Percentiles rank a stretch among this genome's conserved stretches.
Evolutionary conservation across 768 basidiomycete genomes (phyloP).

Genomic region (Tulasnella sp.): DNA sequence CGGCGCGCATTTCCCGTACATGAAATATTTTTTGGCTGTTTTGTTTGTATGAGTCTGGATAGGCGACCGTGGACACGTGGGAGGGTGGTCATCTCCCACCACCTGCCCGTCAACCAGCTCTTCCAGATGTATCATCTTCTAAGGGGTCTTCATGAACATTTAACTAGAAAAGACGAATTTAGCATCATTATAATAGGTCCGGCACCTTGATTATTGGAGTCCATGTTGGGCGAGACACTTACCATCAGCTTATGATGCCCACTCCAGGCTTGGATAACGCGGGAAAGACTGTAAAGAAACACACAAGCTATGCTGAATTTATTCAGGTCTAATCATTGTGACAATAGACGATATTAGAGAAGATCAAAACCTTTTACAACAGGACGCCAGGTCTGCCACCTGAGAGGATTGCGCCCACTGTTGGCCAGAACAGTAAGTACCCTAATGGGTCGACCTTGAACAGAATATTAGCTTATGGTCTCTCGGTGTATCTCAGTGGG

Average conservation of each 20-base stretch:
- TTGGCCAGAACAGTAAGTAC: conserved; percentile 88
- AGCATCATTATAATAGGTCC: conserved; percentile 88
- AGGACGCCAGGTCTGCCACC: conserved; percentile 81
- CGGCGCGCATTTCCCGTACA: too few relatives aligned
- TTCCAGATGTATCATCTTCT: conserved; percentile 84
- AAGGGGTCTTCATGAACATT: conserved; percentile 84
- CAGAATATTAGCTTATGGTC: not conserved
- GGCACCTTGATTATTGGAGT: conserved; percentile 30
- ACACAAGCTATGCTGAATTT: conserved; percentile 16
- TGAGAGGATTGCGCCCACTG: conserved; percentile 92
- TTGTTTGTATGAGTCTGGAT: too few relatives aligned
- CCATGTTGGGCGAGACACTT: not conserved
- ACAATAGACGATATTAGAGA: conserved; percentile 79
- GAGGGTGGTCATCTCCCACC: not conserved
- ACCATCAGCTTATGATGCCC: not conserved
- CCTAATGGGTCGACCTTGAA: not conserved
- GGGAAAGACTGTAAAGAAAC: conserved; percentile 71
- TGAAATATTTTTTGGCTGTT: too few relatives aligned
- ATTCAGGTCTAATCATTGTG: not conserved
- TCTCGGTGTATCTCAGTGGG: conserved; percentile 56
- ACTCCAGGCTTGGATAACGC: conserved; percentile 63
- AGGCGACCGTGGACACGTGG: not conserved
- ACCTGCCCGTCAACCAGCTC: not conserved
- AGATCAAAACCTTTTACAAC: conserved; percentile 90
- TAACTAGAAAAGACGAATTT: conserved; percentile 89